A percentile compares a stretch with the other conserved stretches of the same genome.
These are phyloP conservation scores for Colletotrichum graminicola DNA, from an alignment of 2,329 filamentous ascomycete genomes.

Conservation along the genomic window DNA sequence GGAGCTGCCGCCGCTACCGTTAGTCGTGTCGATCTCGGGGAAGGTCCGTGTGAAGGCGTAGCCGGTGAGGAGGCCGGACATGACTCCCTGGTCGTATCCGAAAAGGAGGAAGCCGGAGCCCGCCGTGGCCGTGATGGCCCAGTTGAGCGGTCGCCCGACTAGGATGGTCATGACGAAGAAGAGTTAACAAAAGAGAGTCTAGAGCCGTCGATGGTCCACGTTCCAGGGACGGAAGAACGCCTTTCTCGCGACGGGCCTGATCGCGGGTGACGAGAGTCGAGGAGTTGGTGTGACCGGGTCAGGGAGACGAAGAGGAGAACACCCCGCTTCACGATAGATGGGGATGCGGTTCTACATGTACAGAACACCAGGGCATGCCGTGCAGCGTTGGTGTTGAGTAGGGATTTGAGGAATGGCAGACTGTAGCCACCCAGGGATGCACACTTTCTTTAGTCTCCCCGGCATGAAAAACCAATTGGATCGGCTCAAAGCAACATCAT, in stretches of 20 bases:
- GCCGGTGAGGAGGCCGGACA: conserved; percentile 51
- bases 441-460: conserved; percentile 9
- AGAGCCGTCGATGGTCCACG: neutral
- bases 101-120: conserved; percentile 53
- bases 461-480: neutral
- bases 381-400: conserved; percentile 28
- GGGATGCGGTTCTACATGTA: conserved; percentile 28
- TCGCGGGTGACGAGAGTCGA: conserved; percentile 18
- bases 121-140: conserved; percentile 53
- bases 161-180: conserved; percentile 43
- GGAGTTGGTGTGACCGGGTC: conserved; percentile 8
- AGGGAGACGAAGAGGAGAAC: neutral
- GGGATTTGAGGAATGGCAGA: neutral
- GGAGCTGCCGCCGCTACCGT: conserved; percentile 51
- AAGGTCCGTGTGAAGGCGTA: conserved; percentile 50
- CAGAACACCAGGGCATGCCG: conserved; percentile 3
- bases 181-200: neutral
- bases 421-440: conserved; percentile 4
- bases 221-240: neutral
- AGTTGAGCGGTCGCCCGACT: conserved; percentile 52
- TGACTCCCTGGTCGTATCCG: conserved; percentile 44
- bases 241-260: conserved; percentile 11
- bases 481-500: conserved; percentile 32
- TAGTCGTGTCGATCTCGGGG: conserved; percentile 53
- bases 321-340: conserved; percentile 7